Base-by-base conservation (phyloP, 768 basidiomycete genomes). In the Hericium alpestre region DNA sequence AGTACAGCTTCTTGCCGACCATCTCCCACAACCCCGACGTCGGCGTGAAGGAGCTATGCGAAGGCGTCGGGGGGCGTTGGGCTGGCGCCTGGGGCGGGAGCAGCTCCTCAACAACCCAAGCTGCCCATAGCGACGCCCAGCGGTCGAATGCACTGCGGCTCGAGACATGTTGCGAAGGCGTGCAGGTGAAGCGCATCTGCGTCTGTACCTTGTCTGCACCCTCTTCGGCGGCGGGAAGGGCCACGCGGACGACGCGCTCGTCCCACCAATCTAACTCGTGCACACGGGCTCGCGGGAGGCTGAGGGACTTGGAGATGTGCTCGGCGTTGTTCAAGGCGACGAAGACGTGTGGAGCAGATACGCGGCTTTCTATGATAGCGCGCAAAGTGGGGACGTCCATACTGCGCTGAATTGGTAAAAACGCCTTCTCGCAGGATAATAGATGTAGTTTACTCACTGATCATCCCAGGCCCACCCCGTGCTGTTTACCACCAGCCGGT, bases 131-230 rank as follows among this genome's bases (percentile, higher is more conserved):
- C 0, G 79, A 74, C 56, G 76, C 75, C 68, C 76, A 81, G 50
- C 73, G 68, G 65, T 87, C 85, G 47, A 71, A 70, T 3, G 75
- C 37, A 0, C 70, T 66, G 47, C 84, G 73, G 2, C 76, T 78
- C 3, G 81, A 79, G 59, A 79, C 76, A 67, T 89, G 87, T 66
- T 88, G 87, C 37, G 76, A 74, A 0, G 84, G 84, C 1, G 81
- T 81, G 65, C 80, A 82, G 1, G 79, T 80, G 16, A 85, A 66
- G 52, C 76, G 73, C 51, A 83, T 70, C 5, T 70, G 53, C 16
- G 66, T 60, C 3, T 54, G 56, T 8, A 60, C 53, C 9, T 54
- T 38, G 7, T 55, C 16, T n/a, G 27, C 41, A 15, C n/a, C 51
- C 13, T 38, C 38, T 25, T 27, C 12, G 7, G 49, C 51, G 27